Evolutionary conservation across 805 yeast genomes (phyloP), one percentile per base, ranked within the genome.

Genomic region (Kazachstania taianensis): DNA sequence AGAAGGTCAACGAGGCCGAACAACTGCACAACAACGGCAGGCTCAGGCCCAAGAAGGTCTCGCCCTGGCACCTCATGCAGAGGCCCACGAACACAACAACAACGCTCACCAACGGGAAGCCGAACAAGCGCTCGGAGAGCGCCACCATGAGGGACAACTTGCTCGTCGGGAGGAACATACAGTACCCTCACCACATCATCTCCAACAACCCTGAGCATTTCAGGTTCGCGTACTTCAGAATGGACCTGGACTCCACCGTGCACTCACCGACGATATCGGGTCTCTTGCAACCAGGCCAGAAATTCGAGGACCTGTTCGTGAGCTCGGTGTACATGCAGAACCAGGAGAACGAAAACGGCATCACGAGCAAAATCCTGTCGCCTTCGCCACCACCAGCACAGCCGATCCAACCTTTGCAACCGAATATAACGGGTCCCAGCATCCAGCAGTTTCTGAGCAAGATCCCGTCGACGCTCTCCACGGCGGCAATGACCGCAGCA

Each of bases 221-320:
- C 54, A 66, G 97, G 43, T 89, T 83, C 63, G 85, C 97, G 0
- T 89, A 89, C 53, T 89, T 92, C 59, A 69, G 97, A 45, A 95
- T 86, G 44, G 94, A 85, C 50, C 59, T 89, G 45, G 81, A 79
- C 12, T 75, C 85, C n/a, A 87, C 97, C 0, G 74, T 87, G 17
- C 96, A 87, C 57, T 75, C 96, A 0, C 85, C 94, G 2, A 78
- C 83, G 5, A 78, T 87, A 18, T 79, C 94, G 3, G 96, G 96
- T 0, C 63, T 87, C 16, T 52, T 81, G 24, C 78, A 75, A 48
- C 73, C 75, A 1, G 76, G 70, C 9, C 76, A 72, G 46, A 62
- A 69, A 3, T 78, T 78, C 52, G 70, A 67, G 5, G 82, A 79
- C 41, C 58, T 81, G 27, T 81, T 81, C 50, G 69, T 72, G n/a